phyloP scores from a whole-genome alignment of 1,284 basidiomycete species.

The Phenoliferia sp. region DNA sequence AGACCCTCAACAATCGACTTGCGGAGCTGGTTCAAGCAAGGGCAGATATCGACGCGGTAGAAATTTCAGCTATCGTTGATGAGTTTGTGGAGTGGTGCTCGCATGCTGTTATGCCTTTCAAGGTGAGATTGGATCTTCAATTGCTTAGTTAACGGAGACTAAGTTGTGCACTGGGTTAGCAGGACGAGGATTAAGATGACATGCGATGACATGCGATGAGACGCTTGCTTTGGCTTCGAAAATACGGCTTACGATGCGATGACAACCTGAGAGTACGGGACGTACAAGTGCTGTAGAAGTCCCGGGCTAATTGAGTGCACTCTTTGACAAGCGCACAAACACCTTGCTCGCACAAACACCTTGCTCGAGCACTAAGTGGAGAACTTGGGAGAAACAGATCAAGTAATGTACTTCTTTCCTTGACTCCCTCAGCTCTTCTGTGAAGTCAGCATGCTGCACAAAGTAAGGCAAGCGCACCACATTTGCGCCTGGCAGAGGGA shows the following conservation, averaged over 20 bases:
- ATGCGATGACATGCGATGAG: too few relatives aligned
- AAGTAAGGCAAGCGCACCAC: too few relatives aligned
- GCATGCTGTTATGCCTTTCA: not conserved
- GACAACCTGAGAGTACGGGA: not conserved
- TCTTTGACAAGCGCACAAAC: too few relatives aligned
- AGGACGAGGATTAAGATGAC: not conserved
- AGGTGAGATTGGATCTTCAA: not conserved
- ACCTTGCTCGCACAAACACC: too few relatives aligned
- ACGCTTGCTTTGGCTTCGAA: not conserved
- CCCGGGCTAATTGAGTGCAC: too few relatives aligned
- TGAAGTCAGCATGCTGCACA: too few relatives aligned
- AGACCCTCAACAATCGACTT: not conserved
- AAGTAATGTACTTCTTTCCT: too few relatives aligned
- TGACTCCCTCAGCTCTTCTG: too few relatives aligned
- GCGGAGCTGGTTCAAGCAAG: not conserved
- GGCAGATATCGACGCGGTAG: not conserved
- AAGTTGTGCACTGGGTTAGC: not conserved
- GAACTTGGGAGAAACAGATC: too few relatives aligned
- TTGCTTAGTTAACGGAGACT: not conserved
- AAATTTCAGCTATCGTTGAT: not conserved
- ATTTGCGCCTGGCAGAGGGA: too few relatives aligned
- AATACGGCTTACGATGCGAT: not conserved
- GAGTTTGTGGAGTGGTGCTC: not conserved
- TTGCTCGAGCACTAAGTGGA: too few relatives aligned
- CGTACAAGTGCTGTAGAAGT: not conserved